phyloP scores from a whole-genome alignment of 2,329 filamentous ascomycete genomes.

The Monilinia fructicola region DNA sequence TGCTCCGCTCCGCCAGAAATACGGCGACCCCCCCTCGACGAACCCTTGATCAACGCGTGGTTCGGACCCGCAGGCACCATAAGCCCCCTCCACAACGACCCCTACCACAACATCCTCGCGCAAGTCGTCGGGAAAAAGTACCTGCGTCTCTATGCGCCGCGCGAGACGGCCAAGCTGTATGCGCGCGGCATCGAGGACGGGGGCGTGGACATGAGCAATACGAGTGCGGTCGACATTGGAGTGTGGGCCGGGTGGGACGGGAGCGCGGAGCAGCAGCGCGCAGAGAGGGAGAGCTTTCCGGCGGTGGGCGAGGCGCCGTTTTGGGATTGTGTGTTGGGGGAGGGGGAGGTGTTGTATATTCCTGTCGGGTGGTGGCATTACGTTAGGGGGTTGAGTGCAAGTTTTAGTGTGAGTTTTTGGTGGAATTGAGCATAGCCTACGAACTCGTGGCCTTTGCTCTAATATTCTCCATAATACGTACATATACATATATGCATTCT shows the following conservation, averaged over 20 bases:
- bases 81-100: constrained; percentile 89
- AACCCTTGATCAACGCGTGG: constrained; percentile 84
- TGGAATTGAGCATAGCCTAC: constrained; percentile 56
- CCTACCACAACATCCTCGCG: constrained; percentile 87
- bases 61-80: constrained; percentile 86
- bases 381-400: constrained; percentile 78
- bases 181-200: constrained; percentile 60
- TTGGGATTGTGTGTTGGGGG: constrained; percentile 73
- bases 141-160: constrained; percentile 79
- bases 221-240: constrained; percentile 75
- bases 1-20: constrained; percentile 42
- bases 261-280: constrained; percentile 27
- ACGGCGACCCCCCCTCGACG: constrained; percentile 45
- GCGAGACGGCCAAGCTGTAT: constrained; percentile 56
- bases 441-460: too few species aligned
- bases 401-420: constrained; percentile 97
- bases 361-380: constrained; percentile 99
- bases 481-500: too few species aligned
- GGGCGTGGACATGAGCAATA: constrained; percentile 91
- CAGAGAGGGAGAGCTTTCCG: constrained; percentile 32
- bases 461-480: too few species aligned
- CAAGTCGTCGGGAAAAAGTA: constrained; percentile 93
- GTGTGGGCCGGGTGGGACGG: constrained; percentile 62
- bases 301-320: constrained; percentile 35
- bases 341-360: constrained; percentile 85